Evolutionary conservation across 495 filamentous ascomycete species (phyloP), one percentile per base, ranked within the genome.

Genomic region (Penicillium subrubescens): DNA sequence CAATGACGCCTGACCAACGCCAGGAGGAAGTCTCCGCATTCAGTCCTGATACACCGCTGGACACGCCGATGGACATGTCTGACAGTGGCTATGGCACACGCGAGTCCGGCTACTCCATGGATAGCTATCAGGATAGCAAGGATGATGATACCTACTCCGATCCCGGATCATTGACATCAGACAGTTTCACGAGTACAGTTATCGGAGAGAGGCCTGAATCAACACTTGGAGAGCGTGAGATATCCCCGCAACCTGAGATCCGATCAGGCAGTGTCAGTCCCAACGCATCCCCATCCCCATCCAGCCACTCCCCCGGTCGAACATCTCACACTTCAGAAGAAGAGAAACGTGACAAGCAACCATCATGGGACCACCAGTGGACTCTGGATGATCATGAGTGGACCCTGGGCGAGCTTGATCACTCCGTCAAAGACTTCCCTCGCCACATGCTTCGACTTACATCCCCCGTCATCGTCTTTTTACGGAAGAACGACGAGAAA

Each of bases 371-470:
- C 52, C 75, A 78, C 27, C 75, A 79, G 54, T 82, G 79, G 79
- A 79, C 77, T 8, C 62, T 78, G 5, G 78, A 82, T 57, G 77
- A 82, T 57, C 77, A 82, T 50, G 78, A 82, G 63, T 82, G 79
- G 79, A 79, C 79, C 3, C 70, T 82, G 1, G 73, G 78, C 53
- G 76, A 82, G 60, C 72, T 83, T n/a, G 78, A 81, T 33, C 68
- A 78, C 21, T 79, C 75, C 1, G 73, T 80, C 11, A 78, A 77
- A 25, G 73, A 79, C 31, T 82, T 80, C 19, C 79, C 81, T 43
- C 75, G 74, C 17, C 71, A 74, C 34, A 81, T 80, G 72, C 75
- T 82, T 11, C 71, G 75, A 21, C 70, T 82, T n/a, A 76, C 78
- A n/a, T 81, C 80, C 0, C 80, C 81, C 7, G 80, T 79, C 11